Percentiles rank a stretch among this genome's conserved stretches.
Evolutionary conservation across 257 asterid genomes (phyloP).

Genomic region (Asclepias syriaca): DNA sequence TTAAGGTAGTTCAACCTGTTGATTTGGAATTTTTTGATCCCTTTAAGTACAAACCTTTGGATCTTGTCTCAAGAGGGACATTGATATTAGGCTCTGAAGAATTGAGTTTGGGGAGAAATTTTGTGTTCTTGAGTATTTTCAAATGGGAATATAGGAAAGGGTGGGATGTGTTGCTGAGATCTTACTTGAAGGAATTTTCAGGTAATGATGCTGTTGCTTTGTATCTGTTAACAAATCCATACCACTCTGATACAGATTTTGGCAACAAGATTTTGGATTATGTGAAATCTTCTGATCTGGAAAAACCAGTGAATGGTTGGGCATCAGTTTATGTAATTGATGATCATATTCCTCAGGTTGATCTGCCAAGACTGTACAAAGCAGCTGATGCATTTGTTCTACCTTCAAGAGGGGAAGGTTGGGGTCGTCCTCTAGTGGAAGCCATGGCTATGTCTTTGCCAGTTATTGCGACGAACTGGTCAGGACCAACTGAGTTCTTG

Average conservation of each 20-base stretch:
- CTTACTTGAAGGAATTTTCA: constrained; percentile 63
- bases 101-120: constrained; percentile 15
- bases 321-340: constrained; percentile 59
- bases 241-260: constrained; percentile 59
- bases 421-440: constrained; percentile 92
- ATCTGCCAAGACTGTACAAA: constrained; percentile 56
- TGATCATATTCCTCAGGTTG: constrained; percentile 63
- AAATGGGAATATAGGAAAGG: constrained; percentile 92
- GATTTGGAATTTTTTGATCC: constrained; percentile 72
- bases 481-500: constrained; percentile 83
- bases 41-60: constrained; percentile 42
- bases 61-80: constrained; percentile 31
- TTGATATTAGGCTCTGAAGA: constrained; percentile 41
- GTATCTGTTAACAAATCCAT: constrained; percentile 61
- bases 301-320: constrained; percentile 49
- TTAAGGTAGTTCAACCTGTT: constrained; percentile 71
- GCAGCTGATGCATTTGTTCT: constrained; percentile 64
- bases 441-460: constrained; percentile 90
- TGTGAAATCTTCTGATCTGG: constrained; percentile 47
- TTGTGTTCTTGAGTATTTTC: constrained; percentile 71
- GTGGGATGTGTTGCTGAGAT: constrained; percentile 73
- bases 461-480: constrained; percentile 87
- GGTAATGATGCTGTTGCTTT: constrained; percentile 45
- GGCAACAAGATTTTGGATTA: constrained; percentile 51
- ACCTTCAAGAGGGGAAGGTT: constrained; percentile 91